phyloP scores from a whole-genome alignment of 2,329 filamentous ascomycete genomes.

The Madurella mycetomatis region DNA sequence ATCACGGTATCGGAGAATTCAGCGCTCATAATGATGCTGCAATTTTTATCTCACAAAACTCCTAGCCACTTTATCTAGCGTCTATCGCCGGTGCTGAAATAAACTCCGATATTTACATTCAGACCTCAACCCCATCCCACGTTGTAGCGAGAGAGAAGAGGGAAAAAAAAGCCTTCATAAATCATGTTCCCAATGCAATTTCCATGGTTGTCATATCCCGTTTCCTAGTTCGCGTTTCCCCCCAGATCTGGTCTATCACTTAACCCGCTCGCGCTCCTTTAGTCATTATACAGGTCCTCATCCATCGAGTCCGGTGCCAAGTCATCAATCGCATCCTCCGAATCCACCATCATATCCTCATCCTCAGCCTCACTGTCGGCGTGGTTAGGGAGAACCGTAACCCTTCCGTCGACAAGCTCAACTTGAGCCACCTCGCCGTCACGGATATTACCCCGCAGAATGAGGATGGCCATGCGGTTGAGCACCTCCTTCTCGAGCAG shows the following conservation, averaged over 20 bases:
- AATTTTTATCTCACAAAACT: neutral
- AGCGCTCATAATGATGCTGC: no score
- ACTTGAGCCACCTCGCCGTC: slow-evolving; percentile 83
- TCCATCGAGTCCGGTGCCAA: slow-evolving; percentile 57
- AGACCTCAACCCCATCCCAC: neutral
- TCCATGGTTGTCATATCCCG: neutral
- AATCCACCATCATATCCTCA: slow-evolving; percentile 65
- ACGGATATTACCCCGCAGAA: slow-evolving; percentile 75
- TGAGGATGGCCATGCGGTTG: slow-evolving; percentile 86
- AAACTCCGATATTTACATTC: neutral
- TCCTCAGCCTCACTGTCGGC: slow-evolving; percentile 53
- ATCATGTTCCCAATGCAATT: neutral
- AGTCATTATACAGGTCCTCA: slow-evolving; percentile 48
- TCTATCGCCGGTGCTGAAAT: neutral
- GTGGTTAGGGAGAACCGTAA: slow-evolving; percentile 82
- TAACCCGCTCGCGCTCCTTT: neutral
- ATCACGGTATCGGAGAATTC: no score
- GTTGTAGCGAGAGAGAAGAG: neutral
- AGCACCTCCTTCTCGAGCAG: slow-evolving; percentile 97
- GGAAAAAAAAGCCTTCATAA: neutral
- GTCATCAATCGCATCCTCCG: slow-evolving; percentile 69
- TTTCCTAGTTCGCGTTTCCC: neutral
- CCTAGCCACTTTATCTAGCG: neutral
- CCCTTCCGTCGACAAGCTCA: slow-evolving; percentile 71
- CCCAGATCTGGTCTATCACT: neutral